A percentile compares a stretch with the other conserved stretches of the same genome.
phyloP scores from a whole-genome alignment of 2,329 filamentous ascomycete genomes.

The Gremmenia infestans region DNA sequence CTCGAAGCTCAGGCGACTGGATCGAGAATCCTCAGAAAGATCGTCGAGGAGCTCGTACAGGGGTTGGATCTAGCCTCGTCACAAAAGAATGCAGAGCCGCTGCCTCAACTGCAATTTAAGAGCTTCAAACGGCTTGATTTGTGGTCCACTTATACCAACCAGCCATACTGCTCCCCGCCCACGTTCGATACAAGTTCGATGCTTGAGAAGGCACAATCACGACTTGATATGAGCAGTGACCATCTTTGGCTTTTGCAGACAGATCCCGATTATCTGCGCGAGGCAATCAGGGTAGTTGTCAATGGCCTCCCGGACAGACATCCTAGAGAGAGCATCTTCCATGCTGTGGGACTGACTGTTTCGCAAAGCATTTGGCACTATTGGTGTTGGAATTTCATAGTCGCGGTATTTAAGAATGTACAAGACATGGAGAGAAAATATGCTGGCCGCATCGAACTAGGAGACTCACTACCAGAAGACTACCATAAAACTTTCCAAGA shows the following conservation, averaged over 20 bases:
- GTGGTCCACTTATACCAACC: conserved; percentile 8
- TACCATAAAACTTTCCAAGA: conserved; percentile 4
- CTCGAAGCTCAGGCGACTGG: conserved; percentile 7
- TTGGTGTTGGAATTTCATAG: conserved; percentile 5
- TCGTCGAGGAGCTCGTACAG: conserved; percentile 4
- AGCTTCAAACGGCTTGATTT: not conserved
- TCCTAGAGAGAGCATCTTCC: not conserved
- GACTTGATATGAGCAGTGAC: not conserved
- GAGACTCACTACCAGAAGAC: conserved; percentile 1
- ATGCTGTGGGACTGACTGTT: not conserved
- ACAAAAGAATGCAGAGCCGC: not conserved
- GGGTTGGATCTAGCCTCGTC: not conserved
- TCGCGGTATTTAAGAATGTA: conserved; percentile 1
- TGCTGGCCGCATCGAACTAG: conserved; percentile 1
- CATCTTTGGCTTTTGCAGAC: conserved; percentile 12
- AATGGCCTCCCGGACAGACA: not conserved
- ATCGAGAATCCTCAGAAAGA: not conserved
- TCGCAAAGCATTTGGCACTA: conserved; percentile 1
- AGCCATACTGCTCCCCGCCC: conserved; percentile 7
- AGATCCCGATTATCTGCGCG: conserved; percentile 5
- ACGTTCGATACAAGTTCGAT: conserved; percentile 5
- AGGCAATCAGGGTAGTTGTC: not conserved
- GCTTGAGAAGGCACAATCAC: not conserved
- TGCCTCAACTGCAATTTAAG: not conserved
- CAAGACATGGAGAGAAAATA: not conserved